Base-by-base conservation (phyloP, 352 stramenopile genomes). In the Peronosclerospora sorghi region DNA sequence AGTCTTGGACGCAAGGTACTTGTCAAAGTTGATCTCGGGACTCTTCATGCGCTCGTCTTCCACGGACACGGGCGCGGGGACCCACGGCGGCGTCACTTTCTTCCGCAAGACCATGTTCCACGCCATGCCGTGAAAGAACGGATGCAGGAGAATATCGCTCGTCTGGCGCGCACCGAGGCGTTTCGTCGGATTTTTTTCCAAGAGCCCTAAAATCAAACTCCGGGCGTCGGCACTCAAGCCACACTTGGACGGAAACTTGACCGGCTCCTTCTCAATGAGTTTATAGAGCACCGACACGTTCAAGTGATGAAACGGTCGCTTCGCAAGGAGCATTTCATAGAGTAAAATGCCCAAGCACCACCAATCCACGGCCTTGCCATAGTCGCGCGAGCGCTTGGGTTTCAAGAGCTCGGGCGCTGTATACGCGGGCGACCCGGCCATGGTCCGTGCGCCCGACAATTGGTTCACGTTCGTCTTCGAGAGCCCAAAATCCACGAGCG, bases 401-500 rank as follows among this genome's bases (percentile, higher is more conserved):
- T 89, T 89, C 32, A 92, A 51, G 32, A 92, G 47, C 43, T 92
- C 79, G 2, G 79, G 79, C 3, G 79, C 77, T 7, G 77, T 89
- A 43, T 92, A 92, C 20, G 76, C 76, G 2, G 79, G 77, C 8
- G 79, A 92, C 7, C 79, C 79, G 0, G 79, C 79, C 77, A 92
- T 90, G 6, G 79, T 92, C 9, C 77, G 70, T n/a, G 79, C 79
- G 23, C 79, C 79, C 29, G 61, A 84, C 45, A 92, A 72, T 43
- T 83, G 76, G 30, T 77, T 79, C 26, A 96, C 82, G 40, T 87
- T 94, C 6, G 89, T 92, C 61, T 97, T 97, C 23, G 76, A 89
- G 1, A 97, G 56, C 4, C 92, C 92, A 54, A 97, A 97, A 48
- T 97, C 92, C 1, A 96, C 91, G 8, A 97, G 58, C n/a, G 86